Base-by-base conservation (phyloP, 1,284 basidiomycete genomes). In the Sporisorium iseilematis-ciliati region DNA sequence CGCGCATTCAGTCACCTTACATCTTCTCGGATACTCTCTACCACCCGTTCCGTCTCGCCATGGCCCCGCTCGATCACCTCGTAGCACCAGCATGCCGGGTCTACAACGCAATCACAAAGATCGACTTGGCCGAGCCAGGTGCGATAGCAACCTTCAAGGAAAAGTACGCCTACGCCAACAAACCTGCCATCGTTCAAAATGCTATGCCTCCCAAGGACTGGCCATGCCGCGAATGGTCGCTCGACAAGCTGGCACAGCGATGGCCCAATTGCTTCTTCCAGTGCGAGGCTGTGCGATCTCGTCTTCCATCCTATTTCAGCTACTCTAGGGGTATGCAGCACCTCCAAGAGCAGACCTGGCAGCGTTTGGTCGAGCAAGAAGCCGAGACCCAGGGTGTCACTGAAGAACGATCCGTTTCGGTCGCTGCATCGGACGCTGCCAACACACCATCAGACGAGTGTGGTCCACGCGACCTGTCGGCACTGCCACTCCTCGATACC, bases 11-110 rank as follows among this genome's bases (percentile, higher is more conserved):
- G 41, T 70, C 72, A 21, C 73, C 73, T 12, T 69, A 70, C 58
- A 58, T 81, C 54, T 79, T 79, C 52, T 83, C 82, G 12, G 82
- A 83, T 52, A 65, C 70, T 0, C 65, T 81, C 42, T 83, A 76
- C 43, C 80, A 79, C 23, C 77, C 79, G n/a, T 79, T 81, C 57
- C 72, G 73, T 43, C 69, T 79, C 2, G 65, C 80, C 7, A 75
- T 71, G 50, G 65, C 78, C 0, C 71, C 81, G 1, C 67, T 82
- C n/a, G 64, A 76, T 29, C 67, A 64, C 31, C 63, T 65, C 26
- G 65, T 77, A 18, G 60, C 65, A 12, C 68, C 66, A 7, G 69
- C 62, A 16, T 66, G 62, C 25, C 70, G 68, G n/a, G 54, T 71
- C 20, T 66, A 60, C 57, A 66, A 62, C 18, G 45, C 76, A 35